These are phyloP conservation scores for Musa itinerans DNA, from an alignment of 176 grass and related monocot species.

Conservation along the genomic window DNA sequence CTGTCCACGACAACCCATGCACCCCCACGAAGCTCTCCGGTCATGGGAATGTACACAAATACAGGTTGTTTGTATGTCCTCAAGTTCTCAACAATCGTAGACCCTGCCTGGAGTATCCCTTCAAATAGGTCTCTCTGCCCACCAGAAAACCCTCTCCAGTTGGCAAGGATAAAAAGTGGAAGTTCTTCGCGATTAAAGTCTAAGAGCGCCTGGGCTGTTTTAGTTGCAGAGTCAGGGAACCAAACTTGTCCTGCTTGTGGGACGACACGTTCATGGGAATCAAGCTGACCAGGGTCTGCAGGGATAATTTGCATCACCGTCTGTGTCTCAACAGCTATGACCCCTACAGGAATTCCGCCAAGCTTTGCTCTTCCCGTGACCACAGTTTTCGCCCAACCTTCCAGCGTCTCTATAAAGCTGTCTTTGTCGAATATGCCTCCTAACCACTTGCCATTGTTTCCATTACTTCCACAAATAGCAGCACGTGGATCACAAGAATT, in stretches of 20 bases:
- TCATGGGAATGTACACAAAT: constrained; percentile 90
- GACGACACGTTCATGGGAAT: constrained; percentile 79
- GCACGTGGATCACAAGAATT: constrained; percentile 88
- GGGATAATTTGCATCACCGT: constrained; percentile 92
- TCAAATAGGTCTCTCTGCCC: constrained; percentile 95
- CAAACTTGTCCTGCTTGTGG: constrained; percentile 94
- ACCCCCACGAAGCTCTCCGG: constrained; percentile 77
- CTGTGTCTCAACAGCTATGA: constrained; percentile 91
- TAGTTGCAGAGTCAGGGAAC: constrained; percentile 87
- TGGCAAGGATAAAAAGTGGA: constrained; percentile 86
- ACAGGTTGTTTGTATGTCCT: constrained; percentile 80
- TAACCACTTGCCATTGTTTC: constrained; percentile 60
- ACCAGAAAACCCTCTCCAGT: constrained; percentile 96
- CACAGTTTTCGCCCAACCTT: constrained; percentile 96
- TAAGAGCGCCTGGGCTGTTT: constrained; percentile 78
- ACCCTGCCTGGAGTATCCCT: constrained; percentile 97
- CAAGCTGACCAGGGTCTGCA: constrained; percentile 83
- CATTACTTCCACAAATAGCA: constrained; percentile 68
- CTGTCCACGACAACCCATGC: constrained; percentile 98
- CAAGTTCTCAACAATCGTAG: constrained; percentile 88
- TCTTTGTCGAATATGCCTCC: constrained; percentile 87
- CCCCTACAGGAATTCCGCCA: constrained; percentile 81
- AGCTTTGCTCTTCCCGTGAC: constrained; percentile 87
- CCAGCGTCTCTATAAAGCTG: constrained; percentile 83
- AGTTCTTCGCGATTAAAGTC: constrained; percentile 91